Conservation (phyloP, 1,139 yeast species). For the Lodderomyces elongisporus region DNA sequence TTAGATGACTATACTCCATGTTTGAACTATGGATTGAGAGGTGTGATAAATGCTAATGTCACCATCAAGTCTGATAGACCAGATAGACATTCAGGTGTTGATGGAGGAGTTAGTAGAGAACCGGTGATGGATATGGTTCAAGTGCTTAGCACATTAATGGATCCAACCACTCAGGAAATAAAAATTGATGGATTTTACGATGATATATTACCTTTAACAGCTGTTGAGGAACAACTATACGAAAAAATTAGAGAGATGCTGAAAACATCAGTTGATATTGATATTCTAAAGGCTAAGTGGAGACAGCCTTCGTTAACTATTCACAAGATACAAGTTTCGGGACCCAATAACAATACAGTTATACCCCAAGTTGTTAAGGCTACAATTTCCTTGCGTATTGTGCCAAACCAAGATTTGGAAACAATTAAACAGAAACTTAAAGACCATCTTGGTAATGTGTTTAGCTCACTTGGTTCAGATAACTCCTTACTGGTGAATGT, state of each 20-base stretch:
- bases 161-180: constrained; percentile 52
- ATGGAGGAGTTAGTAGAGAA: constrained; percentile 87
- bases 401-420: constrained; percentile 76
- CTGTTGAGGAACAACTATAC: constrained; percentile 55
- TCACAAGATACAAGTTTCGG: constrained; percentile 83
- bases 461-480: constrained; percentile 42
- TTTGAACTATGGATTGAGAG: constrained; percentile 88
- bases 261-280: constrained; percentile 31
- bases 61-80: constrained; percentile 68
- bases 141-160: constrained; percentile 58
- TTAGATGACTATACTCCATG: constrained; percentile 86
- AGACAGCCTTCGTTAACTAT: constrained; percentile 83
- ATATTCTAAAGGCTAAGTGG: constrained; percentile 79
- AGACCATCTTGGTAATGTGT: constrained; percentile 34
- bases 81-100: constrained; percentile 94
- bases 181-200: constrained; percentile 68
- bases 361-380: constrained; percentile 81
- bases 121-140: constrained; percentile 85
- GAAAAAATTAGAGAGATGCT: constrained; percentile 50
- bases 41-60: constrained; percentile 78
- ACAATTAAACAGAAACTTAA: constrained; percentile 50
- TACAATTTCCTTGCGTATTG: constrained; percentile 75
- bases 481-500: constrained; percentile 59
- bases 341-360: constrained; percentile 85
- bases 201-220: constrained; percentile 52